A percentile compares a stretch with the other conserved stretches of the same genome.
Conservation (phyloP, 2,329 filamentous ascomycete genomes). For the Fusarium dlaminii region DNA sequence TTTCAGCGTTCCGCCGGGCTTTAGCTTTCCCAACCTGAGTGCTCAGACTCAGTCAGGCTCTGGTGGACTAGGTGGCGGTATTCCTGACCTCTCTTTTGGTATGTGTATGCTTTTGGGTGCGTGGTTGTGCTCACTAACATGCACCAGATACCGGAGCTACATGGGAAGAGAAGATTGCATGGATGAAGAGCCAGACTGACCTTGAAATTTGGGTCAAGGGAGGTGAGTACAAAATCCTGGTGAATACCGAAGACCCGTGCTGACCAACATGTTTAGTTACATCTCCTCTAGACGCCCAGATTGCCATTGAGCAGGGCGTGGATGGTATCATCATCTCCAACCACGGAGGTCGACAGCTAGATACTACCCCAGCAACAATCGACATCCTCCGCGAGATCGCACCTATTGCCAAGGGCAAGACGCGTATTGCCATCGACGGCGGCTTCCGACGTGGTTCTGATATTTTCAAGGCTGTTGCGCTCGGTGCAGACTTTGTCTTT, state of each 20-base stretch:
- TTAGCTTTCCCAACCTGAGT: neutral
- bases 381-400: neutral
- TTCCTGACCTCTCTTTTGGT: neutral
- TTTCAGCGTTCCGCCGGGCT: neutral
- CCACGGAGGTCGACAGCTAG: neutral
- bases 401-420: neutral
- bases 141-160: neutral
- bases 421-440: neutral
- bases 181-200: neutral
- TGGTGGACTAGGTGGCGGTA: neutral
- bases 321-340: conserved; percentile 1
- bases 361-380: neutral
- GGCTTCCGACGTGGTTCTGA: neutral
- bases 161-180: neutral
- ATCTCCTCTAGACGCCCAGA: neutral
- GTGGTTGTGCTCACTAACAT: neutral
- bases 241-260: neutral
- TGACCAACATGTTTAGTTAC: neutral
- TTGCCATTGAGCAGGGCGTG: neutral
- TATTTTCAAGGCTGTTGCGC: neutral
- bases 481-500: neutral
- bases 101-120: neutral
- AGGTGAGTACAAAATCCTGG: neutral
- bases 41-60: neutral
- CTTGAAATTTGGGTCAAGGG: conserved; percentile 1